Base-by-base conservation (phyloP, 2,329 filamentous ascomycete genomes). In the Aaosphaeria pasadenensis region DNA sequence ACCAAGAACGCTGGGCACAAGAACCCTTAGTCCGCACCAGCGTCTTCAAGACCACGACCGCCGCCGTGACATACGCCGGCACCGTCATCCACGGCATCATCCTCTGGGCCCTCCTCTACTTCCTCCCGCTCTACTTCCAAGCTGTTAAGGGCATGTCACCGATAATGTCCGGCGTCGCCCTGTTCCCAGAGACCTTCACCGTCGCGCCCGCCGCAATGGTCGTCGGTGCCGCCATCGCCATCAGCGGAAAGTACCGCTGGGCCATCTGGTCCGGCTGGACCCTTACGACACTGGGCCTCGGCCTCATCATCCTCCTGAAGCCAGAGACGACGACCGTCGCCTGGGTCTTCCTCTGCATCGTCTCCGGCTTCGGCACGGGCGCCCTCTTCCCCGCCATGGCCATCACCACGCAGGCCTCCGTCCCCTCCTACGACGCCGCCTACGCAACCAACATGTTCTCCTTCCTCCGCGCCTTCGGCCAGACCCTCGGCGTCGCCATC, bases 381-480 rank as follows among this genome's bases (percentile, higher is more conserved):
- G 76, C 87, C 46, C 71, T 88, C 5, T 86, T 87, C 66, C 80
- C 86, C 0, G 74, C 78, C n/a, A 80, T 86, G 70, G 76, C 74
- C 0, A 79, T 86, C 32, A 78, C 81, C 1, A 78, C 87, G 28
- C 85, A 89, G 66, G 84, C 85, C 6, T 75, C 82, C 1, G 76
- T 79, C 1, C 71, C 74, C 1, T 76, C 75, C 49, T 74, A 77
- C 48, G 79, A 86, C 57, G 78, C 84, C 38, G 79, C 82, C 1
- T 81, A 82, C 50, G 79, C 82, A 0, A 78, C 79, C 0, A 84
- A 81, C 7, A 81, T 88, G 72, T 87, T 85, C 68, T 80, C 78
- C 45, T 89, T 89, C 72, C 77, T 84, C 57, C 79, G 84, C 11
- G 77, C 80, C 1, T 77, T 88, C 28, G 86, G 86, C 0, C 83